Base-by-base conservation (phyloP, 2,329 filamentous ascomycete species). In the Aureobasidium namibiae region DNA sequence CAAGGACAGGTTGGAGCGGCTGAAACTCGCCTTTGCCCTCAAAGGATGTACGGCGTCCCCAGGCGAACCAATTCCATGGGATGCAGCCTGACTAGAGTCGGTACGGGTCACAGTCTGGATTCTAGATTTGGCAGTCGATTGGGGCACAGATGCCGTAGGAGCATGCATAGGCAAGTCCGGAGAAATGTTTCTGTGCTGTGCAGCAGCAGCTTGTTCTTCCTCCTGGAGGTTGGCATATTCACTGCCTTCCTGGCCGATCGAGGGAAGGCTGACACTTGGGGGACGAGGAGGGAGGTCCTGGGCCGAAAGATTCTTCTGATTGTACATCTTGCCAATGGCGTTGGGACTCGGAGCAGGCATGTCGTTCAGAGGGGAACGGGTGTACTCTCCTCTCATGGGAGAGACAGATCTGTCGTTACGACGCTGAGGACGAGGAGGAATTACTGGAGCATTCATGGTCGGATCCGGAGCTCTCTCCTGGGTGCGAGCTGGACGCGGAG, bases 61-160 rank as follows among this genome's bases (percentile, higher is more conserved):
- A 65, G 76, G 67, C 65, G 85, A 86, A 63, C 90, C 90, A 68
- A 96, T 84, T 63, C 91, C 92, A 62, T 87, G 90, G n/a, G 88
- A 84, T 18, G 89, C 90, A 62, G 90, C 91, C 70, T 86, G 85
- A 49, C 86, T 84, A n/a, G 90, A 95, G 75, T 96, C 91, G 65
- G 92, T 96, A 65, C 90, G 87, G 34, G 92, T 96, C 62, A 96
- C 91, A 14, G 83, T 80, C 70, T 88, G 84, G 53, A 96, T 90
- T 67, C 88, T 84, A 70, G 89, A 84, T 74, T 91, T 94, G 61
- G 92, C 91, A 67, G 87, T 94, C 21, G 84, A 83, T 46, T 83
- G 84, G 10, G 92, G 88, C 63, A 96, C 79, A 14, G 91, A 95
- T 6, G 92, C 91, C 74, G 86, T 94, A 2, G 92, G 92, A 61